Evolutionary conservation across 768 basidiomycete species (phyloP), one percentile per base, ranked within the genome.

Genomic region (Imleria badia): DNA sequence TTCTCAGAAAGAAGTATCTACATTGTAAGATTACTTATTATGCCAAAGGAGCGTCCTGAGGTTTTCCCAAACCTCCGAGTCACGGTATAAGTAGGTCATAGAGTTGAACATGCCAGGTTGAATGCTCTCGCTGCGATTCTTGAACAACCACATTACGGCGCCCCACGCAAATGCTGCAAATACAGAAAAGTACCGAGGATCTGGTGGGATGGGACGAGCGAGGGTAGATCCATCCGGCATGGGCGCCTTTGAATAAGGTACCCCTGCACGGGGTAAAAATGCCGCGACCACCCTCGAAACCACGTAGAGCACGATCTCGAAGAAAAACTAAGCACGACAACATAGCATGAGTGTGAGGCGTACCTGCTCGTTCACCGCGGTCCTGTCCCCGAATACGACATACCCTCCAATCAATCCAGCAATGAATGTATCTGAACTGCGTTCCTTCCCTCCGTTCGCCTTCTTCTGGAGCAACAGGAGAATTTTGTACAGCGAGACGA

Each of bases 51-150:
- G 73, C 46, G 93, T 97, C 73, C 79, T 84, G 41, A 97, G 73
- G 64, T 83, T 78, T 45, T 78, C 82, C 94, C 95, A 98, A 40
- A 75, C 73, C 56, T 98, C 91, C 19, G 93, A 95, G 70, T 98
- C 94, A 36, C 86, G 84, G 75, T 98, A 99, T 36, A 99, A 79
- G 72, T 98, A 99, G 53, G 81, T 83, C 95, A 97, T 98, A 17
- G 89, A 91, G 75, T 84, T 91, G 77, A 93, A 94, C 93, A 98
- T 92, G 53, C 95, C 97, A 17, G 93, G 91, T 65, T 98, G 94
- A 56, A 99, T 84, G n/a, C 86, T 86, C 73, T 98, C 88, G 45
- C 90, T 85, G 20, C 83, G 79, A 70, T 97, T 79, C 65, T 86
- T 80, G 81, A 95, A 98, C 56, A 97, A 75, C 82, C 89, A 99